Conservation (phyloP, 768 basidiomycete species). For the Pleurotus pulmonarius region DNA sequence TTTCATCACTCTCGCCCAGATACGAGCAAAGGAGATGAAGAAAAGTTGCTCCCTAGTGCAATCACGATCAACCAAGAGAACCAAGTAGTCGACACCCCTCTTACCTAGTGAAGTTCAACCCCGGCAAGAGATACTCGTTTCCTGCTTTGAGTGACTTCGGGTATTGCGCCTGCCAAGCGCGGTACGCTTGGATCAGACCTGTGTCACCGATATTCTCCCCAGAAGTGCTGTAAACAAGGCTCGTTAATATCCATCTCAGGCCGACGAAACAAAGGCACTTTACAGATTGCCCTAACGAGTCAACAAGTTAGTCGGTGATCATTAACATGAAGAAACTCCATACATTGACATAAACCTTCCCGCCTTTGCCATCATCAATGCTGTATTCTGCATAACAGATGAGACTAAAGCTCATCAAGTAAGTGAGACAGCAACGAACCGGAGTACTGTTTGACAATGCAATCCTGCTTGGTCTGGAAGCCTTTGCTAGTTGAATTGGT, state of each 20-base stretch:
- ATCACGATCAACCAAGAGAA: constrained; percentile 1
- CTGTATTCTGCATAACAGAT: constrained; percentile 58
- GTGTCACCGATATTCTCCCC: constrained; percentile 91
- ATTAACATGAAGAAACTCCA: constrained; percentile 9
- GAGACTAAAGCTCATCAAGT: constrained; percentile 5
- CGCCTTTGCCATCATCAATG: constrained; percentile 83
- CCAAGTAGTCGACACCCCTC: constrained; percentile 7
- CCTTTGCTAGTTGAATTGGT: constrained; percentile 80
- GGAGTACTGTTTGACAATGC: constrained; percentile 91
- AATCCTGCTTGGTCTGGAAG: constrained; percentile 80
- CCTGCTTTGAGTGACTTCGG: constrained; percentile 52
- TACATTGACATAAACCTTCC: constrained; percentile 82
- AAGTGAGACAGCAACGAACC: constrained; percentile 32
- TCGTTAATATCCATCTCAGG: constrained; percentile 10
- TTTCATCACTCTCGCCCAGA: constrained; percentile 85
- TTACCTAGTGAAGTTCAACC: constrained; percentile 70
- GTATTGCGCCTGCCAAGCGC: constrained; percentile 87
- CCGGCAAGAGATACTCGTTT: constrained; percentile 76
- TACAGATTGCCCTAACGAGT: constrained; percentile 67
- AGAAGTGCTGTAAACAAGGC: constrained; percentile 55
- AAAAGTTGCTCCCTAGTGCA: constrained; percentile 82
- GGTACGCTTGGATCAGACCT: constrained; percentile 80
- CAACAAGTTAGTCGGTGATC: background rate
- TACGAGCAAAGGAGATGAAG: constrained; percentile 85
- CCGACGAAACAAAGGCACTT: constrained; percentile 15